These are phyloP conservation scores for Exserohilum rostratum DNA, from an alignment of 2,329 filamentous ascomycete species.

Conservation along the genomic window DNA sequence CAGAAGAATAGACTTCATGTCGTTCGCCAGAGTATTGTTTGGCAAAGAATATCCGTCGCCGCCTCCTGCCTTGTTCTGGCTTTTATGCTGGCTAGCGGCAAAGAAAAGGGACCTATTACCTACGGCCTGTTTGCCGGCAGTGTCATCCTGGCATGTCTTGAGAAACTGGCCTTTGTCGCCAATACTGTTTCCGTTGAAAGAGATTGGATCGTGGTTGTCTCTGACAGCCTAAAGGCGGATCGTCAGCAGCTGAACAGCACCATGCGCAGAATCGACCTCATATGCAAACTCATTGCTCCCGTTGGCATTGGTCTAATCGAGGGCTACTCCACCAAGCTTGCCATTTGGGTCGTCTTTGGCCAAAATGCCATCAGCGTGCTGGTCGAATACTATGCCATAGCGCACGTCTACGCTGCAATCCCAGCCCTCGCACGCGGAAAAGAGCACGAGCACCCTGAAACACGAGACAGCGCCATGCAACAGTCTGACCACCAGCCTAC, in stretches of 20 bases:
- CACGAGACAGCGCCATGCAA: constrained; percentile 8
- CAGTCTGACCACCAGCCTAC: neutral
- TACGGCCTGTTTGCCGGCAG: constrained; percentile 40
- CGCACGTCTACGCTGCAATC: constrained; percentile 46
- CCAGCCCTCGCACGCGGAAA: constrained; percentile 35
- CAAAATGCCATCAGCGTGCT: constrained; percentile 58
- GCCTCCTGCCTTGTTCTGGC: constrained; percentile 39
- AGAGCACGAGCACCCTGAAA: constrained; percentile 15
- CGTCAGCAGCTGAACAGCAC: constrained; percentile 58
- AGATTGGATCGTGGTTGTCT: constrained; percentile 69
- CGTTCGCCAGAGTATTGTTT: constrained; percentile 51
- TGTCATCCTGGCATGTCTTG: constrained; percentile 67
- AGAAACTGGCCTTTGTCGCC: constrained; percentile 69
- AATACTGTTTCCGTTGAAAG: constrained; percentile 73
- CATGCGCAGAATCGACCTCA: constrained; percentile 66
- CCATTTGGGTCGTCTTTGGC: constrained; percentile 57
- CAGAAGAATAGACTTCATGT: constrained; percentile 48
- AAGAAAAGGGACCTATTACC: constrained; percentile 23
- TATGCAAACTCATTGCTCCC: constrained; percentile 63
- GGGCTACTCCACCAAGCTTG: constrained; percentile 55
- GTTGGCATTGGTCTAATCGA: constrained; percentile 59
- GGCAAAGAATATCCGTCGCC: constrained; percentile 44
- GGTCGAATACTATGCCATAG: constrained; percentile 62
- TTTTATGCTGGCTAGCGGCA: constrained; percentile 18
- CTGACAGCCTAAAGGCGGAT: constrained; percentile 42